phyloP scores from a whole-genome alignment of 1,284 basidiomycete genomes.

The Ustilago curta region DNA sequence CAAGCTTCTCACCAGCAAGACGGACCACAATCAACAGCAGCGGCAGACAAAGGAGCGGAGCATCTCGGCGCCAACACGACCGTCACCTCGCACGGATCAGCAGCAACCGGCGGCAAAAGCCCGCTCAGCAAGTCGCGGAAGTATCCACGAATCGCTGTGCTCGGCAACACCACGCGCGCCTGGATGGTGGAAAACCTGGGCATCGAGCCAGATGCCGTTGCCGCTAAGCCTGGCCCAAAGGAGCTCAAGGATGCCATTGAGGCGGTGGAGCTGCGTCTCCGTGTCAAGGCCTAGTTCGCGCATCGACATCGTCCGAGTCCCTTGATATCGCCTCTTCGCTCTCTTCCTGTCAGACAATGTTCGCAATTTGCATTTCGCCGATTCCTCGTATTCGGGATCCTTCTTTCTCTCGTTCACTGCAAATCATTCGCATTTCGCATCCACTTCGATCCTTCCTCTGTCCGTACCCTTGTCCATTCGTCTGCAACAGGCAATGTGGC shows the following conservation, averaged over 20 bases:
- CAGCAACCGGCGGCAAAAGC: neutral
- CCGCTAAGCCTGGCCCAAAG: constrained; percentile 56
- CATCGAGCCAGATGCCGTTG: constrained; percentile 61
- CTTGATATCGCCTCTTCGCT: neutral
- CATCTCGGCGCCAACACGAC: constrained; percentile 18
- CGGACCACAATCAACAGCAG: neutral
- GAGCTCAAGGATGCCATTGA: constrained; percentile 63
- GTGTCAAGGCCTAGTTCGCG: constrained; percentile 8
- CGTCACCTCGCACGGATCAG: constrained; percentile 21
- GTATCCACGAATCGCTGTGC: constrained; percentile 59
- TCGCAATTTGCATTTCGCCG: neutral
- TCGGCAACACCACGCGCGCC: constrained; percentile 58
- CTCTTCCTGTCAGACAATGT: neutral
- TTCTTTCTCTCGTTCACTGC: neutral
- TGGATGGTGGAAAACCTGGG: constrained; percentile 59
- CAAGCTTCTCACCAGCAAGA: neutral
- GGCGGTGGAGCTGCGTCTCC: constrained; percentile 48
- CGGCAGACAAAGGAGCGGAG: neutral
- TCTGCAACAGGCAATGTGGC: neutral
- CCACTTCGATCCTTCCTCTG: neutral
- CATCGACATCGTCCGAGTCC: neutral
- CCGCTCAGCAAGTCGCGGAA: constrained; percentile 19
- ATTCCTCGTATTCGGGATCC: neutral
- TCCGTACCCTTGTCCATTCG: neutral
- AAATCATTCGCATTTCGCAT: constrained; percentile 5